Evolutionary conservation across 805 yeast genomes (phyloP), one percentile per base, ranked within the genome.

Genomic region (Ogataea angusta): DNA sequence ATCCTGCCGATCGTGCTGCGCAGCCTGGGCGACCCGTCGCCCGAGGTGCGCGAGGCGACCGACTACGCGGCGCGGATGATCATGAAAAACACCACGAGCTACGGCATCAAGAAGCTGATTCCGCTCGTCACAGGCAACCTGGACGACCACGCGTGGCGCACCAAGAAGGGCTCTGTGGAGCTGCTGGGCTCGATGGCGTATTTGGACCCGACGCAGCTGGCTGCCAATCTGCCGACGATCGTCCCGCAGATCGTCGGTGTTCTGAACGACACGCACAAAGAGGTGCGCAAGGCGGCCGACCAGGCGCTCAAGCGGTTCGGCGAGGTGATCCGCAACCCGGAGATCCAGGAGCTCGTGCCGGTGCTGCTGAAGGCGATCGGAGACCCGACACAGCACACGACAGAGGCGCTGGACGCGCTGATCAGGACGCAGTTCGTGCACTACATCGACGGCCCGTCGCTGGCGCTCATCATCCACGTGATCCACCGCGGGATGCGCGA

Each of bases 151-250:
- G 83, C 95, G 0, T 93, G 99, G 99, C 76, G 99, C 67, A 80
- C 95, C 0, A 93, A 93, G 67, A 87, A 89, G 66, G 99, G 98
- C 4, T 86, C 98, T 6, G 98, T 93, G 14, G 98, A 93, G 60
- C 68, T 93, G 38, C 74, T 93, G 33, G 99, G 99, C 64, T 81
- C 96, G 17, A 93, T 93, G 99, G 99, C 99, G 0, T 93, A 89
- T 61, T 72, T 93, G 47, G 96, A 91, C 56, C 99, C 99, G 3
- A 75, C 93, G 2, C 99, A 93, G 59, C 71, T 93, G 51, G 88
- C 97, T 2, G 76, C 90, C 0, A 88, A 96, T 0, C 70, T 93
- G 52, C 85, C 96, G 0, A 79, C 80, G 0, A 91, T 93, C 67
- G 87, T 93, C 46, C 99, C 99, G 2, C 95, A 91, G 59, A 89